Evolutionary conservation across 441 rosid genomes (phyloP).

Genomic region (Aleurites moluccanus): DNA sequence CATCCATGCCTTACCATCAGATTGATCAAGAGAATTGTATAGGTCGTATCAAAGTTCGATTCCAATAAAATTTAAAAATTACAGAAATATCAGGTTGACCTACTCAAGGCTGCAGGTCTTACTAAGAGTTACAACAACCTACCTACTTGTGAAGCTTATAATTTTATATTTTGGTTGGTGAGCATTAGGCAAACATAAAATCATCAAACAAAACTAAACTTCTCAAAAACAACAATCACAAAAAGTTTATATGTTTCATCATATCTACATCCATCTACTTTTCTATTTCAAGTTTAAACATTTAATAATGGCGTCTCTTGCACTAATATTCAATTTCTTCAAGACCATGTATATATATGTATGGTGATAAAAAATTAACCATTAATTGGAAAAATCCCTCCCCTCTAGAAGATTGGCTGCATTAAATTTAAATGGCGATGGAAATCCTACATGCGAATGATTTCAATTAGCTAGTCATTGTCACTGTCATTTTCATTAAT

Average conservation of each 20-base stretch:
- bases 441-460: neutral
- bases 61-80: too few relatives aligned
- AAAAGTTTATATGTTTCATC: neutral
- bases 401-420: neutral
- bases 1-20: neutral
- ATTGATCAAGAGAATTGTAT: neutral
- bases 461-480: neutral
- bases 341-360: neutral
- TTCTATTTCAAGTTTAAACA: neutral
- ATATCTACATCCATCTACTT: slow-evolving; percentile 11
- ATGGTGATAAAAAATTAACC: neutral
- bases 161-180: slow-evolving; percentile 10
- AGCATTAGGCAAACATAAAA: slow-evolving; percentile 5
- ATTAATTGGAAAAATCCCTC: neutral
- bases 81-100: neutral
- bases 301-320: slow-evolving; percentile 10
- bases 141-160: slow-evolving; percentile 1
- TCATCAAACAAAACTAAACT: neutral
- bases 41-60: neutral
- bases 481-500: neutral
- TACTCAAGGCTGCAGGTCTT: too few relatives aligned
- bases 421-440: neutral
- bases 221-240: slow-evolving; percentile 1
- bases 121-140: slow-evolving; percentile 2
- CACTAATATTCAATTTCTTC: neutral